Conservation (phyloP, 192 early-diverging fungal species). For the Glomus cerebriforme region DNA sequence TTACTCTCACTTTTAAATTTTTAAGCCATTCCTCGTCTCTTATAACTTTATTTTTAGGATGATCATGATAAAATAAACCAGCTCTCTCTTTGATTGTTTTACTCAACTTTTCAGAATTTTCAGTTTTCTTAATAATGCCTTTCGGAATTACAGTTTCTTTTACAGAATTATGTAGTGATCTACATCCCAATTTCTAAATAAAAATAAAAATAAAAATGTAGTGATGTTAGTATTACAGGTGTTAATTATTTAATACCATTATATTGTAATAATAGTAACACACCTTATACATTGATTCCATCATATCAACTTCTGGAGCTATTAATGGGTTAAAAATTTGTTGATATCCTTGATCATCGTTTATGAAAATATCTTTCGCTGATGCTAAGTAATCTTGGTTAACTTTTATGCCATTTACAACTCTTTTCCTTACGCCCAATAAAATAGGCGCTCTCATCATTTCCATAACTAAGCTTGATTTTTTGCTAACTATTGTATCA, state of each 20-base stretch:
- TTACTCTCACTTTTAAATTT: slow-evolving; percentile 67
- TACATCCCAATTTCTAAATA: slow-evolving; percentile 59
- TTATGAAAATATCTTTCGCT: slow-evolving; percentile 74
- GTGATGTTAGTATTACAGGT: too few relatives aligned
- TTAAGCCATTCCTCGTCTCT: slow-evolving; percentile 58
- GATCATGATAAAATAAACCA: slow-evolving; percentile 71
- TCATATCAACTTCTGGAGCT: slow-evolving; percentile 69
- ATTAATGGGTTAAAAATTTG: slow-evolving; percentile 75
- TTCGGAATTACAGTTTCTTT: slow-evolving; percentile 50
- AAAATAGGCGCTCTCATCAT: slow-evolving; percentile 68
- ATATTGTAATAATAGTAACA: not conserved
- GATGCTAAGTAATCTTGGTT: slow-evolving; percentile 64
- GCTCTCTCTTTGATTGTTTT: slow-evolving; percentile 72
- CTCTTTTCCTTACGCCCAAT: slow-evolving; percentile 73
- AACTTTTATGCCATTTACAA: slow-evolving; percentile 65
- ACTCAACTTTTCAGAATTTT: slow-evolving; percentile 54
- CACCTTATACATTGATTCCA: slow-evolving; percentile 68
- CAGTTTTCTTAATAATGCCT: slow-evolving; percentile 52
- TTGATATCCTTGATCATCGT: slow-evolving; percentile 73
- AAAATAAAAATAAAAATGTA: too few relatives aligned
- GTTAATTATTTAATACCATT: too few relatives aligned
- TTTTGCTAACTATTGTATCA: slow-evolving; percentile 39
- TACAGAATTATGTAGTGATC: slow-evolving; percentile 66
- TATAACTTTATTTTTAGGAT: slow-evolving; percentile 47
- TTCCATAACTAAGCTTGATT: slow-evolving; percentile 48